These are phyloP conservation scores for Apiospora saccharicola DNA, from an alignment of 2,329 filamentous ascomycete species.

Conservation along the genomic window DNA sequence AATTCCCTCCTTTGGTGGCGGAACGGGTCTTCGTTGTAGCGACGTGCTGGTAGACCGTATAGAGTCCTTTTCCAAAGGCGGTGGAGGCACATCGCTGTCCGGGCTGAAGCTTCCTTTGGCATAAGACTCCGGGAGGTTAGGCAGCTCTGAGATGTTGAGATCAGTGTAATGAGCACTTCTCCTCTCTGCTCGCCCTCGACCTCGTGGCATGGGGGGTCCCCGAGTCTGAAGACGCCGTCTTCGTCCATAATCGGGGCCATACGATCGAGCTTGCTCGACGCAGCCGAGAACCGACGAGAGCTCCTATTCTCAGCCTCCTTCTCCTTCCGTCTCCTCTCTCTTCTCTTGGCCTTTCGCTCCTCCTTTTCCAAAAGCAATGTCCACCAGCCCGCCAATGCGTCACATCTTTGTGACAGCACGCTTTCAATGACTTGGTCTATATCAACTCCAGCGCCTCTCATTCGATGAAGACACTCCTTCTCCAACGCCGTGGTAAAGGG, in stretches of 20 bases:
- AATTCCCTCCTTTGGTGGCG: constrained; percentile 84
- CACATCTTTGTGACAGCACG: constrained; percentile 87
- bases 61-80: constrained; percentile 81
- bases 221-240: constrained; percentile 63
- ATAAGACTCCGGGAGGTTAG: constrained; percentile 73
- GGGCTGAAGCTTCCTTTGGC: constrained; percentile 53
- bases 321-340: constrained; percentile 85
- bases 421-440: constrained; percentile 95
- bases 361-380: constrained; percentile 93
- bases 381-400: constrained; percentile 95
- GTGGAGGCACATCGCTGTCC: constrained; percentile 64
- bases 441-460: constrained; percentile 92
- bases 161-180: constrained; percentile 73
- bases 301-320: constrained; percentile 82
- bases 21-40: constrained; percentile 75
- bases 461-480: constrained; percentile 88
- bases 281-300: constrained; percentile 83
- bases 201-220: constrained; percentile 62
- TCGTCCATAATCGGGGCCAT: constrained; percentile 80
- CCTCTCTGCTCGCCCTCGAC: constrained; percentile 79
- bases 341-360: constrained; percentile 80
- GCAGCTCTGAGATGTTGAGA: constrained; percentile 75
- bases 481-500: constrained; percentile 88
- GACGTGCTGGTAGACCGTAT: constrained; percentile 80
- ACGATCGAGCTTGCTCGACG: constrained; percentile 85